Conservation (phyloP, 1,284 basidiomycete species). For the Agroathelia rolfsii region DNA sequence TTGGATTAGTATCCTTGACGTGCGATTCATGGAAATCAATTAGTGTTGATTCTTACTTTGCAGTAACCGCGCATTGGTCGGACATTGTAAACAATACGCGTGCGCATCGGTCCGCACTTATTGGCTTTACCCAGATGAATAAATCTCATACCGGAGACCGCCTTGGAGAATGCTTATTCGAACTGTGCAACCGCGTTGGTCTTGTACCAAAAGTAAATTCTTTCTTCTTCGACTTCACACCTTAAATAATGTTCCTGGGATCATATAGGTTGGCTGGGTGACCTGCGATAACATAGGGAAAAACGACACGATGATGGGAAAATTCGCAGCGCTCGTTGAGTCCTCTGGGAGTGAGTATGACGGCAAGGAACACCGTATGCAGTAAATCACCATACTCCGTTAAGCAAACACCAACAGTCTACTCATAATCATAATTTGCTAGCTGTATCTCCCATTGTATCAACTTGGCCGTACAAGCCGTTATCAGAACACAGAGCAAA, state of each 20-base stretch:
- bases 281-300: slow-evolving; percentile 27
- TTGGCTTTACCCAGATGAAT: slow-evolving; percentile 26
- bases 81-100: slow-evolving; percentile 15
- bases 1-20: slow-evolving; percentile 23
- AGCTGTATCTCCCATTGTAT: slow-evolving; percentile 30
- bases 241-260: too few species aligned
- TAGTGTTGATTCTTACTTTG: slow-evolving; percentile 27
- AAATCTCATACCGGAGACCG: slow-evolving; percentile 23
- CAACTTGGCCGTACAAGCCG: slow-evolving; percentile 26
- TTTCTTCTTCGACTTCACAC: slow-evolving; percentile 5
- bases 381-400: slow-evolving; percentile 13
- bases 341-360: slow-evolving; percentile 11
- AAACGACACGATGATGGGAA: slow-evolving; percentile 23
- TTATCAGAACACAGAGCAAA: slow-evolving; percentile 22
- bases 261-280: slow-evolving; percentile 22
- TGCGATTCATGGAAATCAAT: slow-evolving; percentile 29
- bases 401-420: too few species aligned
- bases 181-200: slow-evolving; percentile 17
- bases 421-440: too few species aligned
- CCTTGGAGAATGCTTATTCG: slow-evolving; percentile 23
- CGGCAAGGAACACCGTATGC: slow-evolving; percentile 11
- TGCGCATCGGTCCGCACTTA: slow-evolving; percentile 19
- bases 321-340: slow-evolving; percentile 14
- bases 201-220: slow-evolving; percentile 19
- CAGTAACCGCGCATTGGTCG: slow-evolving; percentile 27